Evolutionary conservation across 805 yeast genomes (phyloP).

Genomic region (Isabelozyma gotoi): DNA sequence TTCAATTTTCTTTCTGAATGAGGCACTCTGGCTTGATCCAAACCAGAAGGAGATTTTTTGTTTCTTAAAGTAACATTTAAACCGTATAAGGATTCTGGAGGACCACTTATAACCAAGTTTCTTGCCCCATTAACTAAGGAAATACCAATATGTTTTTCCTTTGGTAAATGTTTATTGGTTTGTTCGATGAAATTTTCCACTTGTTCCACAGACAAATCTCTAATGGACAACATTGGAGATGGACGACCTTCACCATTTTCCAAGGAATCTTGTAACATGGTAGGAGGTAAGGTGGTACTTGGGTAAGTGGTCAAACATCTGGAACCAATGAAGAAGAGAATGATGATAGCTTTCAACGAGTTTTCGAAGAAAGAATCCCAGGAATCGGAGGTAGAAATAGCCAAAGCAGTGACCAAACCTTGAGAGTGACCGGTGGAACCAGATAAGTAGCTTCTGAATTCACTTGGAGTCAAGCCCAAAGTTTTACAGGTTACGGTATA

Average conservation of each 20-base stretch:
- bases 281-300: conserved; percentile 90
- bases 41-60: conserved; percentile 91
- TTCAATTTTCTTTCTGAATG: conserved; percentile 90
- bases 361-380: conserved; percentile 81
- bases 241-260: conserved; percentile 96
- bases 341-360: conserved; percentile 74
- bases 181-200: conserved; percentile 76
- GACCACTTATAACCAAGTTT: conserved; percentile 94
- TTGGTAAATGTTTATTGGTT: conserved; percentile 92
- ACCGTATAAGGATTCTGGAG: conserved; percentile 97
- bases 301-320: conserved; percentile 91
- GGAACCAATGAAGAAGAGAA: conserved; percentile 90
- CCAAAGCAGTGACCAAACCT: conserved; percentile 90
- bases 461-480: conserved; percentile 87
- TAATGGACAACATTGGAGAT: conserved; percentile 93
- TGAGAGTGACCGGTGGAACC: conserved; percentile 91
- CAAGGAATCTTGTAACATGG: conserved; percentile 86
- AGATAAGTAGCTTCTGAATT: conserved; percentile 62
- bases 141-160: conserved; percentile 84
- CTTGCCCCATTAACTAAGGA: conserved; percentile 95
- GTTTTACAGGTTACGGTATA: conserved; percentile 84
- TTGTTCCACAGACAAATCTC: conserved; percentile 80
- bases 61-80: conserved; percentile 87
- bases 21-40: conserved; percentile 95
- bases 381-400: conserved; percentile 74